Evolutionary conservation across 73 alveolate species (phyloP).

Genomic region (Tetrahymena malaccensis): DNA sequence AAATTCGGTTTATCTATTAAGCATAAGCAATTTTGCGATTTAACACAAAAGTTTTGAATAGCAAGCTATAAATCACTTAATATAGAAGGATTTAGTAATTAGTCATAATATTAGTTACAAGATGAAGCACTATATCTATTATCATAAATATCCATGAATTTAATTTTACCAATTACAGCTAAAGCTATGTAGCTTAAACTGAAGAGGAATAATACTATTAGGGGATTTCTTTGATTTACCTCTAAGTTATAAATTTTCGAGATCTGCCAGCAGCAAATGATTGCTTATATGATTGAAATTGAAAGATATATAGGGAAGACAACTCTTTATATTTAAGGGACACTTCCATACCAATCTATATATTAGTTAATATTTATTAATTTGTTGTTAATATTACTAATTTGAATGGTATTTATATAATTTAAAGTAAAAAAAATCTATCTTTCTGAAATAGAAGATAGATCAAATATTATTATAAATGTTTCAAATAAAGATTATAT

Average conservation of each 20-base stretch:
- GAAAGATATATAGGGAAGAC: background rate
- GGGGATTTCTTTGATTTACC: background rate
- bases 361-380: background rate
- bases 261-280: background rate
- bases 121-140: background rate
- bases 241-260: background rate
- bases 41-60: background rate
- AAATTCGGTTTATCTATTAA: background rate
- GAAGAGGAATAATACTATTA: background rate
- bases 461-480: too few species aligned
- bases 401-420: background rate
- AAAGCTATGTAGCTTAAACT: background rate
- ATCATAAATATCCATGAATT: background rate
- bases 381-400: background rate
- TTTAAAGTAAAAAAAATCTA: background rate
- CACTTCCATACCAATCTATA: background rate
- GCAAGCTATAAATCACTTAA: background rate
- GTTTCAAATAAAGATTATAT: too few species aligned
- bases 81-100: background rate
- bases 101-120: background rate
- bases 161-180: background rate
- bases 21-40: background rate
- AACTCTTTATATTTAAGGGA: background rate
- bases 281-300: background rate
- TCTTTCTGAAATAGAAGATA: too few species aligned